A percentile compares a stretch with the other conserved stretches of the same genome.
phyloP scores from a whole-genome alignment of 2,329 filamentous ascomycete genomes.

The Fusarium subtropicale region DNA sequence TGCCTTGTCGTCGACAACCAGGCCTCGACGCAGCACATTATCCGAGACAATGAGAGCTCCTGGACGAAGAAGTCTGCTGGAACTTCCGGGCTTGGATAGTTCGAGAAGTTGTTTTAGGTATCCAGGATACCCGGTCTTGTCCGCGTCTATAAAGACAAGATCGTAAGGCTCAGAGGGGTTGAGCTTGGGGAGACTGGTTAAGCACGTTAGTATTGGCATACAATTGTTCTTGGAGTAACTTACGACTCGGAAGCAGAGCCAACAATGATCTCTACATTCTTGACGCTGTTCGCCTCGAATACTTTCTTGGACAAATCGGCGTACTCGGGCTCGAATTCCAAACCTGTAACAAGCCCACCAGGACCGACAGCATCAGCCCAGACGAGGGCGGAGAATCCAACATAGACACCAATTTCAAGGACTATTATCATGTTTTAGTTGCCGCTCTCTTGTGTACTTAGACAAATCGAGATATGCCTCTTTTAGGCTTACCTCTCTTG shows the following conservation, averaged over 20 bases:
- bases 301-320: slow-evolving; percentile 55
- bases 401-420: slow-evolving; percentile 62
- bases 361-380: slow-evolving; percentile 61
- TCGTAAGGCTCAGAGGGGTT: slow-evolving; percentile 57
- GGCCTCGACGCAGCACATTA: slow-evolving; percentile 62
- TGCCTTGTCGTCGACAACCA: slow-evolving; percentile 57
- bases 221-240: slow-evolving; percentile 29
- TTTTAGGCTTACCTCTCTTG: slow-evolving; percentile 52
- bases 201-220: not conserved
- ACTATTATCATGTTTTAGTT: slow-evolving; percentile 49
- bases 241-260: slow-evolving; percentile 62
- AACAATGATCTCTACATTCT: slow-evolving; percentile 60
- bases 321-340: slow-evolving; percentile 60
- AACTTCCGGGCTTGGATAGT: slow-evolving; percentile 54
- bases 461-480: not conserved
- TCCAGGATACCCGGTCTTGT: slow-evolving; percentile 63
- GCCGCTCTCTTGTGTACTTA: not conserved
- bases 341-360: slow-evolving; percentile 56
- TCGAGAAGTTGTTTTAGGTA: slow-evolving; percentile 61
- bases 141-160: slow-evolving; percentile 65
- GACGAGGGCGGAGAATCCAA: slow-evolving; percentile 61
- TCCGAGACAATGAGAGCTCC: slow-evolving; percentile 66
- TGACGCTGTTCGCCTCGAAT: slow-evolving; percentile 54
- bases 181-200: slow-evolving; percentile 49
- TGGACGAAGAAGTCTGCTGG: slow-evolving; percentile 58